These are phyloP conservation scores for Naganishia kalamii DNA, from an alignment of 768 basidiomycete genomes.

Conservation along the genomic window DNA sequence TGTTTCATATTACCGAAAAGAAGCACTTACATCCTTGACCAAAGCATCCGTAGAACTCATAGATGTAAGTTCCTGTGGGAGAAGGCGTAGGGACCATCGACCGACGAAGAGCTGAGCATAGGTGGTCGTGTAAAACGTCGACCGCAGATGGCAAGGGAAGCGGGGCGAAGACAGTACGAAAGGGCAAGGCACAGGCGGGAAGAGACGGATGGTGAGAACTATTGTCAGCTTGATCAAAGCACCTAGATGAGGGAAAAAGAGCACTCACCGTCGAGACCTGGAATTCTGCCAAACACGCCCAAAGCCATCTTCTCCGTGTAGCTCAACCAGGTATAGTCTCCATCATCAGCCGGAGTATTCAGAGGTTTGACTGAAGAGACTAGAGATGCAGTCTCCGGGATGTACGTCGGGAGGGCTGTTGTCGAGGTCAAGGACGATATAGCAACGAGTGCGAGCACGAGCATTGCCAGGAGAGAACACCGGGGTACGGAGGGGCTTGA, in stretches of 20 bases:
- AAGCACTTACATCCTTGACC: neutral
- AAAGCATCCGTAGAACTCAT: constrained; percentile 12
- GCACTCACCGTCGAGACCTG: neutral
- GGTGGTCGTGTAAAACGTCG: no score
- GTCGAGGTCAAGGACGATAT: neutral
- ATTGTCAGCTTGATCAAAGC: no score
- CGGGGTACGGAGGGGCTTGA: neutral
- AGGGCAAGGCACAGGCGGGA: no score
- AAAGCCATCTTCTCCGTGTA: constrained; percentile 11
- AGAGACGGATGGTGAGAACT: no score
- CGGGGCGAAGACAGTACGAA: neutral
- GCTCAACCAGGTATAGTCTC: neutral
- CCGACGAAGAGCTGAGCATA: neutral
- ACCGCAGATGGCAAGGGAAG: no score
- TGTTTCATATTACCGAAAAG: neutral
- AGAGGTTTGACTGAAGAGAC: neutral
- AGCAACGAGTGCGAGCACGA: neutral
- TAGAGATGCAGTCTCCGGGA: neutral
- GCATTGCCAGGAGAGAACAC: neutral
- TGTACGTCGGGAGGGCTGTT: neutral
- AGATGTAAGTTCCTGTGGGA: constrained; percentile 2
- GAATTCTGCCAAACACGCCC: constrained; percentile 1
- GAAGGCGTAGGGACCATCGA: constrained; percentile 4
- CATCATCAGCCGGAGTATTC: neutral
- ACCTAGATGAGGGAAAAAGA: no score